Evolutionary conservation across 2,329 filamentous ascomycete species (phyloP), one percentile per base, ranked within the genome.

Genomic region (Fusarium sp.): DNA sequence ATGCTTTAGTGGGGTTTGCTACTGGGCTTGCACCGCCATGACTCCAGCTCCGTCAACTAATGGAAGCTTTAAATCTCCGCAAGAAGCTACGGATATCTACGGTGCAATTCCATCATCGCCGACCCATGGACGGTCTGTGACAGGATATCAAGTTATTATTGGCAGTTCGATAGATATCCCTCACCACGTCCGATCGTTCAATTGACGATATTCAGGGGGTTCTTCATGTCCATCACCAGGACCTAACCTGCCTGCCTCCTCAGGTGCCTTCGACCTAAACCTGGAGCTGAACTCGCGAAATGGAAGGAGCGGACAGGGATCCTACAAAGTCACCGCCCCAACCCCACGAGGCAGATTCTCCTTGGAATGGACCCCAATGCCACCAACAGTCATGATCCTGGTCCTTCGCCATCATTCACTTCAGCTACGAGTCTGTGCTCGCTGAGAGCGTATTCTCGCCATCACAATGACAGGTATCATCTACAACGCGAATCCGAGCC

Each of bases 301-400:
- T 33, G 39, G 27, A 62, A 62, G 59, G 45, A 50, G 59, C 31
- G 29, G 57, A 13, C 24, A 31, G 24, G 39, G 45, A 45, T 33
- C 31, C 16, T 16, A 24, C 57, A 45, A 60, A 60, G 22, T 48
- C 61, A 50, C 61, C 43, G 22, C 48, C 61, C 61, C 35, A 56
- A 43, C 29, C n/a, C 61, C 61, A 43, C 61, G 61, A 64, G 61
- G 48, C 61, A 64, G 61, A 64, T 64, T 64, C 61, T 31, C 50
- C 33, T 41, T 64, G n/a, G 24, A 22, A 64, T 18, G 35, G 35
- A 37, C 35, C 35, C 35, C 35, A 37, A 37, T 37, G 35, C 16
- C 16, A 37, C 35, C 35, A 37, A 37, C 41, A 63, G 39, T 45
- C 37, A 45, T 31, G 13, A 52, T 52, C 45, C 43, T 37, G 22